Conservation (phyloP, 148 eudicot species). For the Rhododendron mucronatum region DNA sequence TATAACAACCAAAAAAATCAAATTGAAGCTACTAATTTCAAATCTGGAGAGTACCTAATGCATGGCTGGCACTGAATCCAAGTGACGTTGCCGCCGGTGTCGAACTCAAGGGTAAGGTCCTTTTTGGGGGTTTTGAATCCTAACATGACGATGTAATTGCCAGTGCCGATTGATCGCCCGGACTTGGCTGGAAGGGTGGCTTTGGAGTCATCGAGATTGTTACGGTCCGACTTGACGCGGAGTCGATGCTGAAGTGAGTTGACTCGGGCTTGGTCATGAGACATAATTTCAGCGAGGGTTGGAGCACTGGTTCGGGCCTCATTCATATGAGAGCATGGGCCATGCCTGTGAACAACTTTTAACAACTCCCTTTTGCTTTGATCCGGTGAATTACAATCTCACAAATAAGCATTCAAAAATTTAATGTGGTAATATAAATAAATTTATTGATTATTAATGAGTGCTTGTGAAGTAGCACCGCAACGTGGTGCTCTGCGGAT, state of each 20-base stretch:
- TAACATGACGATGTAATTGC: constrained; percentile 48
- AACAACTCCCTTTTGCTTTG: constrained; percentile 27
- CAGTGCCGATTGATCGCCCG: constrained; percentile 48
- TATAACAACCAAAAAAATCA: neutral
- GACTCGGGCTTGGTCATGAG: constrained; percentile 55
- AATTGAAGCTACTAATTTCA: neutral
- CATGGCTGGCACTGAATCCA: constrained; percentile 71
- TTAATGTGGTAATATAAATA: too few relatives aligned
- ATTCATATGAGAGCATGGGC: constrained; percentile 42
- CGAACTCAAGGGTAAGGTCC: constrained; percentile 51
- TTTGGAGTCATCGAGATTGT: neutral
- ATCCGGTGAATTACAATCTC: constrained; percentile 1
- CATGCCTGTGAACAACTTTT: constrained; percentile 54
- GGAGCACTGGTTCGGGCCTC: constrained; percentile 17
- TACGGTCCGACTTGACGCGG: neutral
- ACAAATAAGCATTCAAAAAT: neutral
- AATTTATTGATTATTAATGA: too few relatives aligned
- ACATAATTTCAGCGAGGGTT: constrained; percentile 31
- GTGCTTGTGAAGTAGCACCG: too few relatives aligned
- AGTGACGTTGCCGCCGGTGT: constrained; percentile 49
- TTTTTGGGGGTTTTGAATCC: constrained; percentile 63
- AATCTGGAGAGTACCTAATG: neutral
- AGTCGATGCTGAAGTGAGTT: constrained; percentile 40
- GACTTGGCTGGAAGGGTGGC: constrained; percentile 46
- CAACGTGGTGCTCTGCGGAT: too few relatives aligned